phyloP scores from a whole-genome alignment of 169 alveolate species.

The Theileria sp. region DNA sequence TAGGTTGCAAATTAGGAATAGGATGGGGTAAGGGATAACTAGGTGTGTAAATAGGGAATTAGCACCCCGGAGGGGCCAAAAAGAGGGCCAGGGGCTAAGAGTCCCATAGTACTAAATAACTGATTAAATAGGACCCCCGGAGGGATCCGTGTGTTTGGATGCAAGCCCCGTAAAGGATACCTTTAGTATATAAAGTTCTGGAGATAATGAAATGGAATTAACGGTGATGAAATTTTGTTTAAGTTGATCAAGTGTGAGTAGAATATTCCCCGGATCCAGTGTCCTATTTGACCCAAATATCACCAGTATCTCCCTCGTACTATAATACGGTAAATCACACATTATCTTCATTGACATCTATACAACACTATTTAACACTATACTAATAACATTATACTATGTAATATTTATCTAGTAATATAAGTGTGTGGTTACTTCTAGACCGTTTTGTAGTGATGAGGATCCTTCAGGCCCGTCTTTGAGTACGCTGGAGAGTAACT shows the following conservation, averaged over 20 bases:
- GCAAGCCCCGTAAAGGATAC: conserved; percentile 15
- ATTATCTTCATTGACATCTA: conserved; percentile 67
- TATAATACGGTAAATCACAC: conserved; percentile 68
- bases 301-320: conserved; percentile 72
- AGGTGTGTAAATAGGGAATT: too few relatives aligned
- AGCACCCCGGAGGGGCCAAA: too few relatives aligned
- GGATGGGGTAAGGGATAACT: too few relatives aligned
- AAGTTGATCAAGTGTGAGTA: conserved; percentile 50
- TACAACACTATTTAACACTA: too few relatives aligned
- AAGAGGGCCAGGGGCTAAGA: not conserved
- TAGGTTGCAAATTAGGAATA: too few relatives aligned
- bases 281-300: conserved; percentile 77
- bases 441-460: conserved; percentile 75
- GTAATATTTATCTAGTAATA: too few relatives aligned
- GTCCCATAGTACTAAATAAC: not conserved
- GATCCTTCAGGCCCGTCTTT: conserved; percentile 74
- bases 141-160: not conserved
- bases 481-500: conserved; percentile 40
- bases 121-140: not conserved
- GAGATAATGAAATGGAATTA: conserved; percentile 57
- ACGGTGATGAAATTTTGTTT: conserved; percentile 43
- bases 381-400: too few relatives aligned
- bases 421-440: conserved; percentile 46
- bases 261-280: conserved; percentile 68
- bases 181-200: conserved; percentile 61